Conservation (phyloP, 75 land plant genomes). For the Picea glauca region DNA sequence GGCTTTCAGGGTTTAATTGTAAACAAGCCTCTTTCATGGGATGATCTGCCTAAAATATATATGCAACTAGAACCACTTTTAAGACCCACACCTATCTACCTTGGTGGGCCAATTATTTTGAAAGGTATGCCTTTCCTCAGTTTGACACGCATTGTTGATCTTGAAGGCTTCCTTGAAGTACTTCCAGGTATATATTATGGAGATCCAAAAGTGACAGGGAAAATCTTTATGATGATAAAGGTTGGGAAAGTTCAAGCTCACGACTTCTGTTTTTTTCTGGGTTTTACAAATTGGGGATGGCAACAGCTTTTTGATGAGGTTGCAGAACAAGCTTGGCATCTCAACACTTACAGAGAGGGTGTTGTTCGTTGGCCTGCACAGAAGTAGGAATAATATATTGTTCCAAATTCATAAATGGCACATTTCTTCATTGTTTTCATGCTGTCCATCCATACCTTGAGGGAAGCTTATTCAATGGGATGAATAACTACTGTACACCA, state of each 20-base stretch:
- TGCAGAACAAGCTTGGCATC: constrained; percentile 50
- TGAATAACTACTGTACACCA: background rate
- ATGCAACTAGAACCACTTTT: constrained; percentile 27
- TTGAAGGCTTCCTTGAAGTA: constrained; percentile 40
- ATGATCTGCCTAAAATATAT: constrained; percentile 29
- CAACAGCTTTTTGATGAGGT: constrained; percentile 68
- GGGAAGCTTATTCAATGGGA: background rate
- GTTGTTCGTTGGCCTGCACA: constrained; percentile 39
- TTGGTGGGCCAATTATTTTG: constrained; percentile 66
- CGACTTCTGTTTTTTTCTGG: constrained; percentile 77
- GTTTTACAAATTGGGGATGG: constrained; percentile 71
- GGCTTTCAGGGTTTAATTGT: constrained; percentile 74
- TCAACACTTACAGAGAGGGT: constrained; percentile 16
- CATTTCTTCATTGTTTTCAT: background rate
- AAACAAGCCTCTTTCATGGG: constrained; percentile 65
- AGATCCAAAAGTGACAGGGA: constrained; percentile 36
- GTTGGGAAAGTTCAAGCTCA: constrained; percentile 34
- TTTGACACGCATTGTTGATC: constrained; percentile 20
- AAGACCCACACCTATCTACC: constrained; percentile 47
- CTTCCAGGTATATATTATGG: constrained; percentile 57
- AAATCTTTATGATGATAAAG: constrained; percentile 31
- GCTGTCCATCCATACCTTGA: background rate
- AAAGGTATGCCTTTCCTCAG: constrained; percentile 48
- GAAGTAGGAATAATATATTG: background rate
- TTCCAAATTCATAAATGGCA: constrained; percentile 1